Evolutionary conservation across 208 protist genomes (phyloP), one percentile per base, ranked within the genome.

Genomic region (Strigomonas oncopelti): DNA sequence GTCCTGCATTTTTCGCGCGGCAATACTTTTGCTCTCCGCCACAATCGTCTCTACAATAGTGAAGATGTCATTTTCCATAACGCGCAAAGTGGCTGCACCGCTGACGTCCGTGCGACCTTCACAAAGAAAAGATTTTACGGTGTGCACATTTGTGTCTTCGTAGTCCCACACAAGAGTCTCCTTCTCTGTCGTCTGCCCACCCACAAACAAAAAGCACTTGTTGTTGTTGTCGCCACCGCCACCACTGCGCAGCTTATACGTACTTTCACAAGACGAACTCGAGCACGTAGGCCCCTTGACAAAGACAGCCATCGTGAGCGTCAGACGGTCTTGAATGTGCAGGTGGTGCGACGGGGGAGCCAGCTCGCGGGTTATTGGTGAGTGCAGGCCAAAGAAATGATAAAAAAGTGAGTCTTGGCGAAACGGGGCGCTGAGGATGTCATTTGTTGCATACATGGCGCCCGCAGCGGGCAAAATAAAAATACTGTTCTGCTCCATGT

Each of bases 351-450:
- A 1, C 61, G 58, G 25, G 54, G 66, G 53, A 64, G 60, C 8
- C 74, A 79, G 3, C 45, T 63, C 31, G 74, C 65, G 13, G 68
- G 61, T 1, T 28, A 64, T 20, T n/a, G 59, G 59, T 1, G 20
- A 13, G 38, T 53, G 14, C 24, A 53, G 20, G 13, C 42, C 32
- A n/a, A 89, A 89, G 25, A 89, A 67, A 52, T 89, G 84, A 20
- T 77, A 80, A 61, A 79, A 84, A 42, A 86, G 38, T 4, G 77
- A 67, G 62, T 86, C 70, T 36, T 85, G 80, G 9, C 74, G 69
- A 48, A 76, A 70, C 2, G 74, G 72, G 25, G 63, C 65, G 8
- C 77, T 48, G 1, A 48, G 31, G 25, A 86, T 83, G 59, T 86
- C 80, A 58, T 79, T 64, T 3, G 68, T 79, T 25, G 62, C 68